Evolutionary conservation across 345 rosid species (phyloP), one percentile per base, ranked within the genome.

Genomic region (Geranium rotundifolium): DNA sequence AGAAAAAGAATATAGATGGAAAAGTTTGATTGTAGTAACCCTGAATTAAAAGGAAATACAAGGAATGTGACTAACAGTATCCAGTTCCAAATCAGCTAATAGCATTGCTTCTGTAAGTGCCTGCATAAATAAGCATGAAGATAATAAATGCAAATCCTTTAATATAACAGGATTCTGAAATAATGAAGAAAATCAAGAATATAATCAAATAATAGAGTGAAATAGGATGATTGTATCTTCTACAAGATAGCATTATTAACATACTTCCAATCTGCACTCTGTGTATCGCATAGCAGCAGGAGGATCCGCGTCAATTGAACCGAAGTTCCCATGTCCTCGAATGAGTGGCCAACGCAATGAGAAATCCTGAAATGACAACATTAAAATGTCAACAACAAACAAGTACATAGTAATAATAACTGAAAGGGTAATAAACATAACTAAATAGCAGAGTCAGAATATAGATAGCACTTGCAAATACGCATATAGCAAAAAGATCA

Each of bases 201-300:
- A 46, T 12, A 46, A 46, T 46, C 52, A 46, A 46, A 7, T 14
- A 46, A 46, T 46, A 46, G 12, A 46, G 52, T 46, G 52, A 16
- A 3, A 12, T 9, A 12, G 52, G 12, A 46, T 46, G 52, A 2
- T 46, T 46, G 52, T 1, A 46, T 46, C 52, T 46, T 9, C 15
- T 46, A 46, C 41, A 34, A 5, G 10, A 4, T 46, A 46, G 12
- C 52, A 46, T 14, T 14, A 46, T 58, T 37, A 54, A 74, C 90
- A 73, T 78, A 92, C 98, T 61, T 89, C 84, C 60, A 92, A 81
- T 76, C 96, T 78, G 82, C 98, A 92, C 67, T 92, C 98, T 19
- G 98, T 92, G 76, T 92, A 92, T 23, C 98, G 93, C 98, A 92
- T 92, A 62, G 98, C 98, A 39, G 98, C 98, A 66, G 98, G 72